Base-by-base conservation (phyloP, 805 yeast species). In the Metschnikowia bowlesiae region DNA sequence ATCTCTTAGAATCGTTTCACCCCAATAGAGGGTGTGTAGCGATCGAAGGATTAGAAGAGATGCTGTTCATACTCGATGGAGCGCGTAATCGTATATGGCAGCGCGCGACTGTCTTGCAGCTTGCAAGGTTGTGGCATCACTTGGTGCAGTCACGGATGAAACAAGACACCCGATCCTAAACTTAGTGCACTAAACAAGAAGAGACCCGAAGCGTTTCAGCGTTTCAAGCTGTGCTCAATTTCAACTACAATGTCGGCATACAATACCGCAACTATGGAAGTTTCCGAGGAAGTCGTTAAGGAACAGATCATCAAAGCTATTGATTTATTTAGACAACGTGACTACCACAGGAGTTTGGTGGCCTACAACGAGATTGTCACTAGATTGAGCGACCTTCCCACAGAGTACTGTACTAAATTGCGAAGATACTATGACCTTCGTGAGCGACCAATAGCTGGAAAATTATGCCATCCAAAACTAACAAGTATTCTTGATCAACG, bases 401-500 rank as follows among this genome's bases (percentile, higher is more conserved):
- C 14, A 5, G 46, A 34, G 6, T 44, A 28, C 28, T 44, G 46
- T 36, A 49, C 53, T 31, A 33, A 47, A 28, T 52, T 65, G 8
- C 53, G 73, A 39, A 44, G 43, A 4, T 50, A 48, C 35, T 64
- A 66, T 46, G 51, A 52, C 4, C 56, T 70, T 6, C 47, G 53
- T 8, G 61, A 53, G 29, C 46, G 36, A 8, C 76, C 76, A 3
- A 39, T 65, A 2, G 48, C 62, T 13, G 73, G 74, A 8, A 59
- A 63, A 6, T 34, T 57, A 6, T 58, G 63, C 8, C 78, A 73
- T 51, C 78, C 78, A 1, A 65, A 66, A 53, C 49, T 73, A 6
- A 61, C 68, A 1, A 56, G 67, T 1, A 50, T 71, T 6, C 57
- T 71, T 9, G 84, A 80, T 53, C 75, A 71, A 49, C 57, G 82